These are phyloP conservation scores for Brassica cretica DNA, from an alignment of 345 rosid species.

Conservation along the genomic window DNA sequence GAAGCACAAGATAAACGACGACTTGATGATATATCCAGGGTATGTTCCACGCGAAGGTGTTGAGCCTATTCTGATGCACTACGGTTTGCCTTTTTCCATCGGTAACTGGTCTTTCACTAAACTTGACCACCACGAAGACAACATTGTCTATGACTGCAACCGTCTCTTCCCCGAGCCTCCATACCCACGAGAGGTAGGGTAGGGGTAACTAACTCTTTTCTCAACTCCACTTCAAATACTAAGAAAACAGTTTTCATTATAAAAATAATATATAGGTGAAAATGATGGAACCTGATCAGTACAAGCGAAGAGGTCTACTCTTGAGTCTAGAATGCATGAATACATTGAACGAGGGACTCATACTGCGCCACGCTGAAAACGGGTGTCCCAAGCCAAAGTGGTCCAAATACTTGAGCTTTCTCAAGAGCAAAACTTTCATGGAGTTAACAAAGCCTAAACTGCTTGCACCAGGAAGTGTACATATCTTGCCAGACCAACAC, in stretches of 20 bases:
- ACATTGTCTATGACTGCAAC: conserved; percentile 79
- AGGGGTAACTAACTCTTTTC: not conserved
- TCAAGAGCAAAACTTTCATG: conserved; percentile 89
- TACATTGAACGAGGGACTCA: conserved; percentile 88
- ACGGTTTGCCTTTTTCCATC: conserved; percentile 79
- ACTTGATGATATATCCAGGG: conserved; percentile 96
- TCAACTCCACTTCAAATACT: not conserved
- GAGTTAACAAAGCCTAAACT: conserved; percentile 75
- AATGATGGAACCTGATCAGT: conserved; percentile 63
- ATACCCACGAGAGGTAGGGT: conserved; percentile 82
- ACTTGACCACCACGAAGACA: conserved; percentile 86
- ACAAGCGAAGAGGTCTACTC: conserved; percentile 57
- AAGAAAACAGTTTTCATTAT: not conserved
- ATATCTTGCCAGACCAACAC: conserved; percentile 44
- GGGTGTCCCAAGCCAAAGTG: conserved; percentile 87
- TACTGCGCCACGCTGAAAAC: conserved; percentile 66
- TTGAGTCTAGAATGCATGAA: conserved; percentile 81
- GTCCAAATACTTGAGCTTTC: conserved; percentile 87
- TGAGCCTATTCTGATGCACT: conserved; percentile 91
- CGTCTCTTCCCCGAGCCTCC: conserved; percentile 97
- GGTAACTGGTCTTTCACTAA: conserved; percentile 98
- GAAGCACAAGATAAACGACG: conserved; percentile 80
- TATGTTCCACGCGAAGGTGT: conserved; percentile 78
- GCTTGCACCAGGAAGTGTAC: conserved; percentile 41
- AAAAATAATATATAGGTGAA: conserved; percentile 57